Percentiles rank a stretch among this genome's conserved stretches.
Conservation (phyloP, 495 filamentous ascomycete species). For the Saxophila tyrrhenica region DNA sequence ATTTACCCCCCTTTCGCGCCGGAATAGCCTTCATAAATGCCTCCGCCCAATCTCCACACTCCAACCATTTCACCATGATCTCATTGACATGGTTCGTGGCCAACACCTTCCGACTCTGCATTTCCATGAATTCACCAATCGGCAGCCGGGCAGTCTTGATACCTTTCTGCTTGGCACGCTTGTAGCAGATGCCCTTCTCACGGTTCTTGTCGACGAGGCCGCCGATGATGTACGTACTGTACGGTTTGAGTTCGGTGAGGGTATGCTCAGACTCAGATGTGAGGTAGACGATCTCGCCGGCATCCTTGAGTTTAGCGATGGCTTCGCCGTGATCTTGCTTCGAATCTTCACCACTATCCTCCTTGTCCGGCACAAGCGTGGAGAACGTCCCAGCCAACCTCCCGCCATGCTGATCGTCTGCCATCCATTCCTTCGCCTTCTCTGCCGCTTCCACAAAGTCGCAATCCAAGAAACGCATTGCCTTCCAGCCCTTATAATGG, state of each 20-base stretch:
- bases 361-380: constrained; percentile 18
- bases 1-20: constrained; percentile 62
- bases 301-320: constrained; percentile 7
- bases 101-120: constrained; percentile 71
- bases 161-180: constrained; percentile 57
- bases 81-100: constrained; percentile 92
- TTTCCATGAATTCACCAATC: constrained; percentile 82
- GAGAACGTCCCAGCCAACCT: constrained; percentile 40
- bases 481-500: constrained; percentile 69
- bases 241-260: constrained; percentile 63
- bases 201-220: constrained; percentile 92
- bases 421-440: constrained; percentile 50
- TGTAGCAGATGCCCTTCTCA: constrained; percentile 88
- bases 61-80: constrained; percentile 90
- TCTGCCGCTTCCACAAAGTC: constrained; percentile 57
- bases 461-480: constrained; percentile 53
- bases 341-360: background rate
- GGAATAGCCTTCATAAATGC: constrained; percentile 83
- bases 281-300: constrained; percentile 68
- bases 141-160: constrained; percentile 83
- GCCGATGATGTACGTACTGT: constrained; percentile 85
- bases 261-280: constrained; percentile 77
- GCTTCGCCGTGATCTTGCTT: constrained; percentile 17
- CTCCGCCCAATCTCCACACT: constrained; percentile 75
- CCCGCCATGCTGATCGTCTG: constrained; percentile 34